Base-by-base conservation (phyloP, 345 rosid species). In the Rhodomyrtus tomentosa region DNA sequence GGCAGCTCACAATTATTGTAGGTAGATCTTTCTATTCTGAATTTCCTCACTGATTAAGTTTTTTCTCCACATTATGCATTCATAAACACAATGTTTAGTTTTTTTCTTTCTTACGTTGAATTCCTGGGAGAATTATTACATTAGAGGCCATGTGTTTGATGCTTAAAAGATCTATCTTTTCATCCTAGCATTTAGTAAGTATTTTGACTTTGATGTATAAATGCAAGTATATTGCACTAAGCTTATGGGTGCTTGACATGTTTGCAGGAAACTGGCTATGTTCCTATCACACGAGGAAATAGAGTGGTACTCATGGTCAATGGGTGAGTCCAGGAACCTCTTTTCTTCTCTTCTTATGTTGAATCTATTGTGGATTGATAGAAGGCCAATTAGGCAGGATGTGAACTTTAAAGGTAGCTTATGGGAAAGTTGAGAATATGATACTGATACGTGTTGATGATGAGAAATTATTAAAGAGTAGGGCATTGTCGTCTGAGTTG, bases 291-390 rank as follows among this genome's bases (percentile, higher is more conserved):
- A 32, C 92, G 96, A 38, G 99, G 99, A 81, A 93, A 87, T 88
- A 86, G 94, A 87, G 99, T 97, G 94, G 95, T 94, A 87, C 96
- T 97, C 90, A 92, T 97, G 98, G 90, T 97, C 81, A 97, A 97
- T 48, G 98, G 98, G 98, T 96, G 93, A 87, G 97, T 86, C 81
- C 27, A 22, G 45, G 54, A 11, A 42, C 62, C 80, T 83, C 15
- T 51, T 73, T 40, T 62, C 21, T 81, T 8, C 55, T 86, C 55
- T 10, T 45, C 51, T 81, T 15, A 10, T 10, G 25, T 54, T 85
- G 10, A 86, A 83, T 48, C 27, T 50, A 13, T 81, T 5, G 25
- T 81, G 83, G 42, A 81, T 53, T 51, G n/a, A 53, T 38, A 36
- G 45, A 36, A 18, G 79, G 36, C 45, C 14, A 68, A 68, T 68